Evolutionary conservation across 805 yeast species (phyloP), one percentile per base, ranked within the genome.

Genomic region (Suhomyces emberorum): DNA sequence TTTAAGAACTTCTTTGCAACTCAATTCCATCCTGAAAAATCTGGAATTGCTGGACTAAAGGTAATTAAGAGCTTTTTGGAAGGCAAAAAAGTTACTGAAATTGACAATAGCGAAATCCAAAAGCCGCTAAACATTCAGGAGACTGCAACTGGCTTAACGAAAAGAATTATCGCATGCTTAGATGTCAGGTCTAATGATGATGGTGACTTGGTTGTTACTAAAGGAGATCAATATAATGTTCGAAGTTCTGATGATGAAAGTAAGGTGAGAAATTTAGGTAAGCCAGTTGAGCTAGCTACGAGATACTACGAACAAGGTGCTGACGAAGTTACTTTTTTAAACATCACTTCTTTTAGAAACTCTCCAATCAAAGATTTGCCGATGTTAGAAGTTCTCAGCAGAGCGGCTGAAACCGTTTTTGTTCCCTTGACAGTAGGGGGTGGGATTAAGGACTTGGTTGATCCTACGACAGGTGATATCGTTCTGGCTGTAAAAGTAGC

Each of bases 341-440:
- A 93, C 56, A 93, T 93, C 50, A 95, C 98, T 0, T 88, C 97
- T 3, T 93, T 93, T 66, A 76, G 98, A 59, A 87, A 89, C 61
- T 88, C 95, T 21, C 99, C 99, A 2, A 61, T 91, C 31, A 78
- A 73, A 42, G 99, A 93, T 56, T 80, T 91, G 34, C 99, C 99
- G 18, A 93, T 93, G 98, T 69, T 93, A 37, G 89, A 88, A 49
- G 96, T 93, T 3, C 69, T 93, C 46, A 78, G 75, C 43, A 65
- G 69, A 41, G 85, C 97, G 0, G 95, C 96, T 9, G 82, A 83
- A 59, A 82, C 95, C 1, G 85, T 91, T 34, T 93, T 93, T 64
- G 99, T 93, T 10, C 99, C 99, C 7, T 70, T 93, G 44, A 93
- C 99, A 0, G 96, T 93, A 28, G 99, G 99, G 29, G 99, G 99